Conservation (phyloP, 176 grass and related monocot genomes). For the Panicum miliaceum region DNA sequence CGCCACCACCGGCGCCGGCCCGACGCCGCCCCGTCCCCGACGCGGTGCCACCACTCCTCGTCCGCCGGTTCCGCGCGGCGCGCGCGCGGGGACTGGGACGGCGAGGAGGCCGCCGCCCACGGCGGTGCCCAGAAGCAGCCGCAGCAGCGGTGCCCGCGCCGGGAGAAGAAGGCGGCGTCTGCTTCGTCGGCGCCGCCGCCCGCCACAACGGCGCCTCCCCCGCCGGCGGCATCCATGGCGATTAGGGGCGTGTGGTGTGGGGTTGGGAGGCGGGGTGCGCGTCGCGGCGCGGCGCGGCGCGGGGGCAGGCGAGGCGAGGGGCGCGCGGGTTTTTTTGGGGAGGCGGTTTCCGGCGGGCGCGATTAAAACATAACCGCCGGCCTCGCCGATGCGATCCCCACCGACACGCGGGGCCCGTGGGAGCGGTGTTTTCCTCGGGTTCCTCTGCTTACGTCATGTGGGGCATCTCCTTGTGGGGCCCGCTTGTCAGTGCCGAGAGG, state of each 20-base stretch:
- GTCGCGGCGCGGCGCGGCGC: not conserved
- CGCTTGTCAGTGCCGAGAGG: not conserved
- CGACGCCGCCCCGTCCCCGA: not conserved
- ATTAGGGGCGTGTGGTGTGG: not conserved
- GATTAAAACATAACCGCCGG: slow-evolving; percentile 15
- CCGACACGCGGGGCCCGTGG: not conserved
- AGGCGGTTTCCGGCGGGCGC: slow-evolving; percentile 4
- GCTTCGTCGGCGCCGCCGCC: slow-evolving; percentile 23
- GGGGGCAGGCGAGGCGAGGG: not conserved
- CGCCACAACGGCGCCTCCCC: slow-evolving; percentile 12
- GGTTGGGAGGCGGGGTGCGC: not conserved
- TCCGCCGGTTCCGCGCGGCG: slow-evolving; percentile 19
- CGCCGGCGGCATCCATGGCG: slow-evolving; percentile 36
- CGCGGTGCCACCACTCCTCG: slow-evolving; percentile 55
- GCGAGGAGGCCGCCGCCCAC: slow-evolving; percentile 33
- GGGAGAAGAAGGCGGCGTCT: slow-evolving; percentile 53
- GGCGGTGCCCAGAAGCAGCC: slow-evolving; percentile 71
- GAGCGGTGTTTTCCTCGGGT: not conserved
- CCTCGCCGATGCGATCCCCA: not conserved
- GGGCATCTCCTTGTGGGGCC: not conserved
- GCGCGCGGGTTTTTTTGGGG: slow-evolving; percentile 23
- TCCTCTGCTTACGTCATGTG: too few species aligned
- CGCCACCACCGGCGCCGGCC: slow-evolving; percentile 63
- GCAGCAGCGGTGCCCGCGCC: slow-evolving; percentile 51
- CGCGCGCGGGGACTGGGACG: slow-evolving; percentile 30